Conservation (phyloP, 2,329 filamentous ascomycete genomes). For the Neofusicoccum ribis region DNA sequence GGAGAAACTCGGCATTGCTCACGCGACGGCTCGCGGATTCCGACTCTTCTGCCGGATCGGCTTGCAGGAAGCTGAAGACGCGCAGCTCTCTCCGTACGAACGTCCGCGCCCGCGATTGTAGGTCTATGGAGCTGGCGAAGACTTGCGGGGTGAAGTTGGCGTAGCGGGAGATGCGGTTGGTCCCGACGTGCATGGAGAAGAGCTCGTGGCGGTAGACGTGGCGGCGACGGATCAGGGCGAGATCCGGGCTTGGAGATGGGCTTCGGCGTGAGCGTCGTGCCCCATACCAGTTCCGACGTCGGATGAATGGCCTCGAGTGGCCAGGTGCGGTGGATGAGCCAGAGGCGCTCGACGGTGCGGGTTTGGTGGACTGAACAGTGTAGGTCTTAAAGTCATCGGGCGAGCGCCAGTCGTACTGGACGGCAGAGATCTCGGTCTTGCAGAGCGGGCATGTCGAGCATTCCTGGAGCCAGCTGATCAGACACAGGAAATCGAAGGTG, state of each 20-base stretch:
- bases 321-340: not conserved
- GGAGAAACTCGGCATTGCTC: constrained; percentile 77
- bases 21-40: constrained; percentile 48
- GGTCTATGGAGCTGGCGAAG: constrained; percentile 63
- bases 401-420: constrained; percentile 65
- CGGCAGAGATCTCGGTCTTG: constrained; percentile 55
- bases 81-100: constrained; percentile 83
- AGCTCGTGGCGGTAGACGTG: constrained; percentile 71
- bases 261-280: constrained; percentile 8
- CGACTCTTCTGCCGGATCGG: constrained; percentile 23
- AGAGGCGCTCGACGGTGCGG: constrained; percentile 7
- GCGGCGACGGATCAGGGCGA: constrained; percentile 61
- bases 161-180: constrained; percentile 76
- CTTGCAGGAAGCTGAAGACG: constrained; percentile 72
- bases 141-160: constrained; percentile 68
- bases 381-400: constrained; percentile 60
- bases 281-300: not conserved
- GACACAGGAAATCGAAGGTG: constrained; percentile 82
- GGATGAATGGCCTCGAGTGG: constrained; percentile 16
- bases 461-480: constrained; percentile 77
- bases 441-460: constrained; percentile 77
- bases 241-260: constrained; percentile 30
- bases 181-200: constrained; percentile 79
- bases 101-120: constrained; percentile 73
- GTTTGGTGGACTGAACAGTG: constrained; percentile 43